Base-by-base conservation (phyloP, 495 filamentous ascomycete genomes). In the Umbilicaria muhlenbergii region DNA sequence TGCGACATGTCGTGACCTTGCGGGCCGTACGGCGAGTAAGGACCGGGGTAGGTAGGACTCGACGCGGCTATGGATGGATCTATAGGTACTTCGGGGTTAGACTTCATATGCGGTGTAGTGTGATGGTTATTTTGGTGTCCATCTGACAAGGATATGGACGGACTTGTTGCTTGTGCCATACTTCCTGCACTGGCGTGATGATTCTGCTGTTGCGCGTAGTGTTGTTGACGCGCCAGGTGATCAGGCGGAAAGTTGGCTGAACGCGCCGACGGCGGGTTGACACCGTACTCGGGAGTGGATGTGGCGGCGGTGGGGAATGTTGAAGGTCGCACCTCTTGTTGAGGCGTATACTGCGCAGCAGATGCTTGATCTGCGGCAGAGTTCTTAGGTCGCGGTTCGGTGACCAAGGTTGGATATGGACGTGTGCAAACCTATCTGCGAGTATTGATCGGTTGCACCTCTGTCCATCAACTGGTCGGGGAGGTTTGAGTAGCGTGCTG, bases 131-230 rank as follows among this genome's bases (percentile, higher is more conserved):
- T 71, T 65, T 75, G 73, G 57, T 69, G 72, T 64, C 74, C 78
- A 80, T 81, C 76, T 71, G 74, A 73, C 68, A 81, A 69, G 75
- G 75, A 73, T 71, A 80, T 74, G 62, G 82, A 92, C 86, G 84
- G 82, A 94, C 86, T 94, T 81, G 81, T 79, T 80, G 85, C 70
- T 82, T 93, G 84, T 74, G 86, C 83, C 89, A 94, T 94, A 78
- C 77, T 79, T 78, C 80, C 83, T 68, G 79, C 78, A 63, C 72
- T 78, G 60, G 72, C 71, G 56, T 81, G 85, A 53, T 75, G 71
- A 51, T 78, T 80, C 38, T 65, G 67, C 47, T 59, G 69, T 43
- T 62, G 69, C 44, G 48, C 48, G 47, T 54, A 54, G 19, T 50
- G 45, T 41, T 48, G 51, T 36, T 45, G 24, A 50, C 62, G 66